Evolutionary conservation across 768 basidiomycete species (phyloP), one percentile per base, ranked within the genome.

Genomic region (Russula emetica): DNA sequence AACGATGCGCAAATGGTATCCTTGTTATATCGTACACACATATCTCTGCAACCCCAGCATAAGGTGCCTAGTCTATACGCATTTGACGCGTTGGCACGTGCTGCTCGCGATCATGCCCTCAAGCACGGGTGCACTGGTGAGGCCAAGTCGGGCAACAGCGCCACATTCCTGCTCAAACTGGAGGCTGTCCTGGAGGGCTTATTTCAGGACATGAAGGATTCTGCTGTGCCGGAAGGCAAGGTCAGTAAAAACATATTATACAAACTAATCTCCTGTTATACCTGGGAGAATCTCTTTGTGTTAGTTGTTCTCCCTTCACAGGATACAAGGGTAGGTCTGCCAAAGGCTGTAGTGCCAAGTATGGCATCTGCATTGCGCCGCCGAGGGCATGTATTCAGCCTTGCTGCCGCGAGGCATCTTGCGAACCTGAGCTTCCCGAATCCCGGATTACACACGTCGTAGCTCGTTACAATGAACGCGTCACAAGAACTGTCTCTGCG

Each of bases 1-100:
- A 76, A 87, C 64, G 93, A 96, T 75, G 89, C 91, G 3, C 84
- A 92, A 70, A 80, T 98, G 55, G 90, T 98, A 57, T 91, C 94
- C 32, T 82, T 86, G 58, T 82, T 98, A 40, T 97, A 92, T 75
- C 88, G 91, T 61, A 89, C 87, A 11, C 95, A 98, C 78, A 92
- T 90, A 74, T 82, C 86, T 10, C 79, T 96, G 40, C 76, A 85
- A 5, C 74, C 83, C 18, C 69, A 80, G 13, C 79, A 82, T 66
- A 96, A 98, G 73, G 83, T 95, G 63, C 85, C 84, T 44, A 94
- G 93, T 76, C 80, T 99, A 55, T 99, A 98, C 75, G 85, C 88
- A 45, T 92, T 99, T 72, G 95, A 99, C 76, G 91, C 95, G 22
- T 81, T 99, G 65, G 84, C 92, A 49, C 86, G 96, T 62, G 94